Percentiles rank a stretch among this genome's conserved stretches.
These are phyloP conservation scores for Thymus mandschuricus DNA, from an alignment of 257 asterid species.

Conservation along the genomic window DNA sequence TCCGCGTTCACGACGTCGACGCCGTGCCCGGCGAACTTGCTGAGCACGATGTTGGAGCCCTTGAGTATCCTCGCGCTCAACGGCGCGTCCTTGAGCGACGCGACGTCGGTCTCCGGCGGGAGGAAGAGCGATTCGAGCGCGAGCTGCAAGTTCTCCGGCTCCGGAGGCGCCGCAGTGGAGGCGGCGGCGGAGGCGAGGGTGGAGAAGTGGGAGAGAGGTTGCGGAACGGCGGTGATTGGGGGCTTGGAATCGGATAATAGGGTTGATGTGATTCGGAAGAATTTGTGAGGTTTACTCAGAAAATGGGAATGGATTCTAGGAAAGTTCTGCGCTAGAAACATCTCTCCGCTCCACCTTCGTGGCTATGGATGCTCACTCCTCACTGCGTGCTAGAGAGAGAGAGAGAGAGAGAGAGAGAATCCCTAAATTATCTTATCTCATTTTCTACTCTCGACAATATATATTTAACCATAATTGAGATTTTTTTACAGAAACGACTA, in stretches of 20 bases:
- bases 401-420: slow-evolving; percentile 12
- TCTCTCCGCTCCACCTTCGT: slow-evolving; percentile 22
- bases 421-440: background rate
- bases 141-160: slow-evolving; percentile 35
- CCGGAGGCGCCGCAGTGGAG: slow-evolving; percentile 18
- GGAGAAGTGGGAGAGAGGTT: slow-evolving; percentile 50
- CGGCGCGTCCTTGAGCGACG: slow-evolving; percentile 40
- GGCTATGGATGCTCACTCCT: slow-evolving; percentile 2
- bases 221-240: slow-evolving; percentile 12
- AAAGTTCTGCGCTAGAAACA: slow-evolving; percentile 44
- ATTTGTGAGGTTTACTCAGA: slow-evolving; percentile 32
- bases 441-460: background rate
- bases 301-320: slow-evolving; percentile 45
- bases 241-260: slow-evolving; percentile 44
- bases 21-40: slow-evolving; percentile 75
- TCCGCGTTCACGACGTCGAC: slow-evolving; percentile 76
- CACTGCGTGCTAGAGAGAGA: background rate
- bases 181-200: slow-evolving; percentile 39
- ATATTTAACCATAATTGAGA: too few relatives aligned
- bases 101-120: slow-evolving; percentile 81
- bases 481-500: too few relatives aligned
- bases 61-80: slow-evolving; percentile 69
- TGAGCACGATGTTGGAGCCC: slow-evolving; percentile 90
- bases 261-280: slow-evolving; percentile 36
- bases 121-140: slow-evolving; percentile 70